Evolutionary conservation across 1,284 basidiomycete species (phyloP), one percentile per base, ranked within the genome.

Genomic region (Tremellales sp.): DNA sequence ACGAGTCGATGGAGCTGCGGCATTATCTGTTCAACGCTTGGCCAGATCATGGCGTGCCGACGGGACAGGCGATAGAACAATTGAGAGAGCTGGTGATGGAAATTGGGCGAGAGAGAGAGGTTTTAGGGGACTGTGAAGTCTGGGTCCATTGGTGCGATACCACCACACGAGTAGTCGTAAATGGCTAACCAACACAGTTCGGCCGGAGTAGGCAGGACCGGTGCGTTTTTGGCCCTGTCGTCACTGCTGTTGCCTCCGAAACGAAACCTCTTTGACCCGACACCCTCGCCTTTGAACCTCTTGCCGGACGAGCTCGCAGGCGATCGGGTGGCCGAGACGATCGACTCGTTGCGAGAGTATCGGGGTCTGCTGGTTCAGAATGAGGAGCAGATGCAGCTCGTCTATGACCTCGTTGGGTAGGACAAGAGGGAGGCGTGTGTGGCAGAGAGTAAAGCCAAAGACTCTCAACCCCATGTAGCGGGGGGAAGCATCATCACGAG

Each of bases 11-110:
- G 33, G 37, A 21, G 4, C 31, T 72, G 5, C 49, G 52, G 40
- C 70, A 73, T 55, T 73, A 69, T 49, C 56, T 58, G 33, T 73
- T 66, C 44, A 54, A 60, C n/a, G 61, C 56, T 15, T 73, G 70
- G 70, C 68, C 68, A 3, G 70, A 73, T 52, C 64, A 68, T 49
- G 70, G 70, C 11, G 67, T 70, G 26, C 70, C 70, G 0, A 22
- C 43, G 15, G 68, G 66, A 24, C 33, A 55, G 35, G 56, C 40
- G 3, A 52, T 70, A 1, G 39, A 57, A n/a, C 56, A 57, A 2
- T 46, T 73, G 26, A 44, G 51, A 21, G 31, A 37, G 26, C 49
- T 72, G 33, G 54, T 71, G 8, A 19, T 35, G 25, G 56, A 61
- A 39, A 52, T 71, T 5, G 51, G 44, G 22, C 41, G 43, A n/a